These are phyloP conservation scores for Acacia confusa DNA, from an alignment of 306 rosid species.

Conservation along the genomic window DNA sequence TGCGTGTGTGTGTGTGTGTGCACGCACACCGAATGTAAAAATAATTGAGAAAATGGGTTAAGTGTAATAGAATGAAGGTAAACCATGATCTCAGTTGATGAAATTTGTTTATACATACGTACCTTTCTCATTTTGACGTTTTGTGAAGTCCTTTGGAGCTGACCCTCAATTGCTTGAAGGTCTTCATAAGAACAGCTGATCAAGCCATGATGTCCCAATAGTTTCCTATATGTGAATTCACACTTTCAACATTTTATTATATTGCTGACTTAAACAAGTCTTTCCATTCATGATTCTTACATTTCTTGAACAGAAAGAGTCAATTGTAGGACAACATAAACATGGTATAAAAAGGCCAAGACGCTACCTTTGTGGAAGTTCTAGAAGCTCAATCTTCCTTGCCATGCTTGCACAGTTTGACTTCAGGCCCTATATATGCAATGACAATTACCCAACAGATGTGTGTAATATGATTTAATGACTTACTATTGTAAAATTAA, in stretches of 20 bases:
- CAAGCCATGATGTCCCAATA: conserved; percentile 44
- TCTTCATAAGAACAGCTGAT: conserved; percentile 44
- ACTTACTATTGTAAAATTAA: background rate
- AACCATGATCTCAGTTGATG: background rate
- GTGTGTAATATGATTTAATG: background rate
- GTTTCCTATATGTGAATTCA: conserved; percentile 44
- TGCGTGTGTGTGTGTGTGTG: no score
- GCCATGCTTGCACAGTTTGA: conserved; percentile 38
- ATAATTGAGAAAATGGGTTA: no score
- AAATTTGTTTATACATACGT: background rate
- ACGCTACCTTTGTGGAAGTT: conserved; percentile 45
- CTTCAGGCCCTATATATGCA: conserved; percentile 47
- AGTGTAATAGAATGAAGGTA: no score
- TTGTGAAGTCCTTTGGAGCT: conserved; percentile 44
- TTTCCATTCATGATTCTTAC: background rate
- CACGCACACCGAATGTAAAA: no score
- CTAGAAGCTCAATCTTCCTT: conserved; percentile 47
- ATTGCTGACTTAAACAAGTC: background rate
- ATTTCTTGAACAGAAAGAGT: background rate
- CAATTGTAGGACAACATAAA: background rate
- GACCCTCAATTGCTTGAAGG: conserved; percentile 36
- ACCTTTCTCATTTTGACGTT: conserved; percentile 55
- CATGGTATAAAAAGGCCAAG: background rate
- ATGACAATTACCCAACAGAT: background rate
- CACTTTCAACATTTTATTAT: background rate